Conservation (phyloP, 352 stramenopile species). For the Plasmopara muralis region DNA sequence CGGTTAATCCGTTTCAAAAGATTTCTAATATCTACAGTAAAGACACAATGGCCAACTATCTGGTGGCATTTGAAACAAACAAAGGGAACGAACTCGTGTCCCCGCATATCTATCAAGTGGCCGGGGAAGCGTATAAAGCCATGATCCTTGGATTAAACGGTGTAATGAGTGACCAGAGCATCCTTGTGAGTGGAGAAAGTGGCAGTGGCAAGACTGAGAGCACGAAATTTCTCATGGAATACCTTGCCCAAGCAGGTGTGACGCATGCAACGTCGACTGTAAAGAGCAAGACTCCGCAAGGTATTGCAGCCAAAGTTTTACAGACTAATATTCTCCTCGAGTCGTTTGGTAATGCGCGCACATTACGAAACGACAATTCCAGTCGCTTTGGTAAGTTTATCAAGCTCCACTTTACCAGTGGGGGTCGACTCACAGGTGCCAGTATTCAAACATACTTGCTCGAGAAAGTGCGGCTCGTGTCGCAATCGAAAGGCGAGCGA, state of each 20-base stretch:
- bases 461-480: slow-evolving; percentile 90
- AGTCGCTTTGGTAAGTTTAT: slow-evolving; percentile 91
- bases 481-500: slow-evolving; percentile 69
- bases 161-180: slow-evolving; percentile 62
- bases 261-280: slow-evolving; percentile 57
- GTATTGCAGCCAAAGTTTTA: slow-evolving; percentile 84
- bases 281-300: slow-evolving; percentile 30
- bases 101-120: slow-evolving; percentile 83
- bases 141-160: slow-evolving; percentile 65
- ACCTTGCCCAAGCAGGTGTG: slow-evolving; percentile 69
- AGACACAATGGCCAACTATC: slow-evolving; percentile 48
- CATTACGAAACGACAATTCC: slow-evolving; percentile 87
- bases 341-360: slow-evolving; percentile 86
- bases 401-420: slow-evolving; percentile 81
- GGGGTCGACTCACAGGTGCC: slow-evolving; percentile 66
- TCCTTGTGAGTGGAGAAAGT: slow-evolving; percentile 82
- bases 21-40: slow-evolving; percentile 56
- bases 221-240: slow-evolving; percentile 87
- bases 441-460: slow-evolving; percentile 92
- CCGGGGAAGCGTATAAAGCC: slow-evolving; percentile 69
- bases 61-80: slow-evolving; percentile 49
- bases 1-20: slow-evolving; percentile 81
- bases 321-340: slow-evolving; percentile 88
- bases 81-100: slow-evolving; percentile 32
- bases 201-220: slow-evolving; percentile 86